A percentile compares a stretch with the other conserved stretches of the same genome.
phyloP scores from a whole-genome alignment of 805 yeast species.

The Ogataea populi-albae region DNA sequence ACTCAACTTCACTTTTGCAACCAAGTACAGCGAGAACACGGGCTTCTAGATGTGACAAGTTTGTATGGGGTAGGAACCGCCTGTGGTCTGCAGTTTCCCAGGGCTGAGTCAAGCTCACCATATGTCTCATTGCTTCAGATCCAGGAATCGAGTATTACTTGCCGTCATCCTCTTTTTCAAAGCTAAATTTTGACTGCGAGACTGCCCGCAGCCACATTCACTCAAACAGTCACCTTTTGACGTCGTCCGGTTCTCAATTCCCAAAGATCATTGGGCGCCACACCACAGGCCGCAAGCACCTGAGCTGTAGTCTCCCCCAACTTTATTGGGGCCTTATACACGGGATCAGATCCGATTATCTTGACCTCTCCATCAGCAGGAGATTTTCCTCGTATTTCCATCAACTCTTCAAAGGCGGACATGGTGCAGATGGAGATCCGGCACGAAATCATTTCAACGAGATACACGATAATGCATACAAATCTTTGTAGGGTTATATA shows the following conservation, averaged over 20 bases:
- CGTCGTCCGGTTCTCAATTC: slow-evolving; percentile 34
- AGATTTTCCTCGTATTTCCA: neutral
- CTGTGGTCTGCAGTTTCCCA: slow-evolving; percentile 2
- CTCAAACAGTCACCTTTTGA: slow-evolving; percentile 4
- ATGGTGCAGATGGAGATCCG: too few relatives aligned
- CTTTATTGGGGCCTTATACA: slow-evolving; percentile 35
- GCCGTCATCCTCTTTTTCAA: slow-evolving; percentile 1
- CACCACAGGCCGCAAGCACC: slow-evolving; percentile 14
- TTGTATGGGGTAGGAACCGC: slow-evolving; percentile 3
- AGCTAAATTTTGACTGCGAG: slow-evolving; percentile 2
- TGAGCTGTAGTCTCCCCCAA: slow-evolving; percentile 24
- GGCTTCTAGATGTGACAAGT: slow-evolving; percentile 1
- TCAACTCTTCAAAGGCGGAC: slow-evolving; percentile 3
- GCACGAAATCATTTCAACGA: too few relatives aligned
- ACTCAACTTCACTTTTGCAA: slow-evolving; percentile 2
- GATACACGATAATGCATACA: too few relatives aligned
- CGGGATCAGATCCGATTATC: slow-evolving; percentile 21
- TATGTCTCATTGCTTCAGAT: slow-evolving; percentile 4
- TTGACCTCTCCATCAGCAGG: slow-evolving; percentile 11
- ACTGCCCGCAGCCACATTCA: slow-evolving; percentile 6
- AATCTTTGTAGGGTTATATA: too few relatives aligned
- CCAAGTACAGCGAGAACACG: slow-evolving; percentile 1
- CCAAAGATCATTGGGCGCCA: slow-evolving; percentile 26
- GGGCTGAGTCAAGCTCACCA: slow-evolving; percentile 3
- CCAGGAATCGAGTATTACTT: slow-evolving; percentile 3